These are phyloP conservation scores for Monotropa hypopitys DNA, from an alignment of 179 eudicot species.

Conservation along the genomic window DNA sequence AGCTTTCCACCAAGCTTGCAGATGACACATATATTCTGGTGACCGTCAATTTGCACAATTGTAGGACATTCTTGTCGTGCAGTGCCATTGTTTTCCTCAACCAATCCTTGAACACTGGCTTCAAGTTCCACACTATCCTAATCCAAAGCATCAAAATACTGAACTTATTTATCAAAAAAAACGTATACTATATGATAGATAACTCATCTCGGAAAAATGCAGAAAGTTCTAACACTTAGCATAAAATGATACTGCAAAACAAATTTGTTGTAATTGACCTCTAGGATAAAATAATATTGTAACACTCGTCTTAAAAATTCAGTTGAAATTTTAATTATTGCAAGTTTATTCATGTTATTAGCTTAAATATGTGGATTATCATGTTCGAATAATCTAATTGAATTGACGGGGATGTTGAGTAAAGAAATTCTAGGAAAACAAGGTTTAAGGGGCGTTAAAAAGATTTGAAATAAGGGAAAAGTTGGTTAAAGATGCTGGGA, in stretches of 20 bases:
- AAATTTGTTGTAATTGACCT: background rate
- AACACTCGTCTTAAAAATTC: too few relatives aligned
- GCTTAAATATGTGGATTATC: too few relatives aligned
- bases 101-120: constrained; percentile 5
- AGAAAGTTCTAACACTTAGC: background rate
- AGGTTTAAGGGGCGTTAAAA: too few relatives aligned
- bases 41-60: constrained; percentile 18
- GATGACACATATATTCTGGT: constrained; percentile 20
- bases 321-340: too few relatives aligned
- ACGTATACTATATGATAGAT: background rate
- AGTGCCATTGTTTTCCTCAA: constrained; percentile 12
- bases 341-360: too few relatives aligned
- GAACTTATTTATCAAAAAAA: background rate
- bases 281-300: background rate
- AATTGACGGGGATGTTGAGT: too few relatives aligned
- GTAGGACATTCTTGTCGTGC: constrained; percentile 9
- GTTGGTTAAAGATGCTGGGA: too few relatives aligned
- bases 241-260: background rate
- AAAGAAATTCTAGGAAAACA: too few relatives aligned
- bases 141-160: constrained; percentile 25
- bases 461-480: too few relatives aligned
- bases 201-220: background rate
- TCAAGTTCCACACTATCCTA: constrained; percentile 40
- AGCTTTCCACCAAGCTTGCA: constrained; percentile 51
- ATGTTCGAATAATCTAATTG: too few relatives aligned